Percentiles rank a stretch among this genome's conserved stretches.
Evolutionary conservation across 371 early-diverging fungal species (phyloP).

Genomic region (Neoconidiobolus thromboides): DNA sequence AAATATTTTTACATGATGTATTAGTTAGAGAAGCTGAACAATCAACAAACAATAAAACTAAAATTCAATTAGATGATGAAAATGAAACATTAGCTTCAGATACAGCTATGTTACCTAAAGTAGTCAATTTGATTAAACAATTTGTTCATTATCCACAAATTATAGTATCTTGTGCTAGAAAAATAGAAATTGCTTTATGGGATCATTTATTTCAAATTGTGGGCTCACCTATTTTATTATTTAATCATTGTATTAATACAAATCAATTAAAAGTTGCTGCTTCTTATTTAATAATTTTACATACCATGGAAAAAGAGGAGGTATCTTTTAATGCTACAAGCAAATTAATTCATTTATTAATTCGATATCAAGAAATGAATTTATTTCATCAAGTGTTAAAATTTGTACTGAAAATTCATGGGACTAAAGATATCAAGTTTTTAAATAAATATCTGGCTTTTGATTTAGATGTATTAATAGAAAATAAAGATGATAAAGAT

Average conservation of each 20-base stretch:
- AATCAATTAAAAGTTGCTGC: constrained; percentile 61
- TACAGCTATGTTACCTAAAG: constrained; percentile 22
- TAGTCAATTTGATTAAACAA: constrained; percentile 46
- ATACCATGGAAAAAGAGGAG: constrained; percentile 39
- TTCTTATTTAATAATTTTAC: constrained; percentile 64
- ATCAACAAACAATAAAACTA: constrained; percentile 5
- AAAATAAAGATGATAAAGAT: no score
- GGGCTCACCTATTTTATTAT: constrained; percentile 56
- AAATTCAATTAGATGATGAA: neutral
- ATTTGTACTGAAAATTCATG: neutral
- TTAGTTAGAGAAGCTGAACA: constrained; percentile 55
- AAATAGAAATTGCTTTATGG: constrained; percentile 82
- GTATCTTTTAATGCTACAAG: neutral
- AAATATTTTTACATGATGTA: constrained; percentile 62
- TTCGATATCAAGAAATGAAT: neutral
- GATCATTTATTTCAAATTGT: constrained; percentile 58
- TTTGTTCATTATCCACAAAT: constrained; percentile 59
- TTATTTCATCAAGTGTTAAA: constrained; percentile 1
- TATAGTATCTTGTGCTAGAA: constrained; percentile 74
- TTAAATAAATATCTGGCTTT: no score
- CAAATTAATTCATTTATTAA: neutral
- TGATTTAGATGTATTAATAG: no score
- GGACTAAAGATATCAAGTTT: no score
- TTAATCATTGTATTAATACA: constrained; percentile 49
- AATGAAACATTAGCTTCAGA: no score